Conservation (phyloP, 495 filamentous ascomycete genomes). For the Astrocystis sublimbata region DNA sequence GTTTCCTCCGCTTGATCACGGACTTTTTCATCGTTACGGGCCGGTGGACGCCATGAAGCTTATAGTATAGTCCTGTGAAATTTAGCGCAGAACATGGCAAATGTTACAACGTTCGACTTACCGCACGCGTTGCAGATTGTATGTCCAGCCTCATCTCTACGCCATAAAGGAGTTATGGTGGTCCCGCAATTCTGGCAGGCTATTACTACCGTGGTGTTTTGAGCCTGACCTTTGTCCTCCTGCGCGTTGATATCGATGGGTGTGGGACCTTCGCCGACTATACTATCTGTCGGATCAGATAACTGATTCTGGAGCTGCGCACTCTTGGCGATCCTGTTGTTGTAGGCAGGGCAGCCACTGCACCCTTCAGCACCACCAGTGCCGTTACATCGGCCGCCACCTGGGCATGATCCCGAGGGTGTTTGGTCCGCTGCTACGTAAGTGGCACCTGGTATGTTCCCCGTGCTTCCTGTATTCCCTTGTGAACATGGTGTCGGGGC, state of each 20-base stretch:
- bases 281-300: conserved; percentile 30
- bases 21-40: conserved; percentile 97
- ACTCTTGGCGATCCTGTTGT: conserved; percentile 91
- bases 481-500: conserved; percentile 36
- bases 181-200: conserved; percentile 98
- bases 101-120: conserved; percentile 51
- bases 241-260: conserved; percentile 51
- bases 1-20: conserved; percentile 93
- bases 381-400: conserved; percentile 93
- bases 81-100: conserved; percentile 19
- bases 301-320: conserved; percentile 59
- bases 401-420: conserved; percentile 84
- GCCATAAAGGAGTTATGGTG: conserved; percentile 94
- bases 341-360: conserved; percentile 93
- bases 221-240: conserved; percentile 37
- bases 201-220: conserved; percentile 74
- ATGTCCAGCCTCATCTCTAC: conserved; percentile 90
- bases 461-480: conserved; percentile 34
- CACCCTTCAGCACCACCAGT: conserved; percentile 96
- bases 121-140: conserved; percentile 99
- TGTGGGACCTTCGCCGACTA: conserved; percentile 37
- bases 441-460: conserved; percentile 61
- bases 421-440: conserved; percentile 75
- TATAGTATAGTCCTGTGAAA: conserved; percentile 84
- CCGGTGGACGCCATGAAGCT: conserved; percentile 89